Conservation (phyloP, 768 basidiomycete species). For the Albatrellus ellisii region DNA sequence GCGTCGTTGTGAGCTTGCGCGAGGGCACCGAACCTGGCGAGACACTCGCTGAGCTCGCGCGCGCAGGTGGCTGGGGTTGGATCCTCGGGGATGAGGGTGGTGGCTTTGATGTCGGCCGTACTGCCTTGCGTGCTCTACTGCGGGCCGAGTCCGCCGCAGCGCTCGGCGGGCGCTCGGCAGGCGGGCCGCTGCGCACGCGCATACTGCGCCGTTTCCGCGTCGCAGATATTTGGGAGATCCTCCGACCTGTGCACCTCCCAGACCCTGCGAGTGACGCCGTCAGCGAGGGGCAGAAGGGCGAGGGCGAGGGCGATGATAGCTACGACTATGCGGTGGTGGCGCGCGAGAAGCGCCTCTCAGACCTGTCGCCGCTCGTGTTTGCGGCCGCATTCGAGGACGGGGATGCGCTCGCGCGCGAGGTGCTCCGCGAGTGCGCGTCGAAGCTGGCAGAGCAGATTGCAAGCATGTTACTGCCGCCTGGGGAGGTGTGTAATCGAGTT, state of each 20-base stretch:
- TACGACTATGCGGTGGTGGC: slow-evolving; percentile 21
- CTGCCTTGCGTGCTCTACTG: slow-evolving; percentile 58
- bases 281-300: neutral
- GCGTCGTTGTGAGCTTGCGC: slow-evolving; percentile 56
- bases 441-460: slow-evolving; percentile 48
- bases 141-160: slow-evolving; percentile 38
- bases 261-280: slow-evolving; percentile 30
- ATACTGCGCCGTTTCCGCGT: slow-evolving; percentile 47
- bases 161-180: too few species aligned
- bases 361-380: slow-evolving; percentile 68
- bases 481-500: slow-evolving; percentile 3
- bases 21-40: slow-evolving; percentile 15
- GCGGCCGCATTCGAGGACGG: slow-evolving; percentile 54
- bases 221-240: slow-evolving; percentile 43
- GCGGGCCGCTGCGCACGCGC: slow-evolving; percentile 25
- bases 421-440: slow-evolving; percentile 38
- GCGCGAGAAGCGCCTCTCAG: slow-evolving; percentile 64
- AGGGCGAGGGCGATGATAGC: neutral
- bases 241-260: slow-evolving; percentile 49
- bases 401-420: slow-evolving; percentile 50
- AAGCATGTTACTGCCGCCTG: slow-evolving; percentile 30
- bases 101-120: slow-evolving; percentile 69
- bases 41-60: slow-evolving; percentile 2
- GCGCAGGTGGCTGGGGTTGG: slow-evolving; percentile 4
- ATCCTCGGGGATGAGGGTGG: slow-evolving; percentile 40